Evolutionary conservation across 495 filamentous ascomycete species (phyloP).

Genomic region (Penicillium silybi): DNA sequence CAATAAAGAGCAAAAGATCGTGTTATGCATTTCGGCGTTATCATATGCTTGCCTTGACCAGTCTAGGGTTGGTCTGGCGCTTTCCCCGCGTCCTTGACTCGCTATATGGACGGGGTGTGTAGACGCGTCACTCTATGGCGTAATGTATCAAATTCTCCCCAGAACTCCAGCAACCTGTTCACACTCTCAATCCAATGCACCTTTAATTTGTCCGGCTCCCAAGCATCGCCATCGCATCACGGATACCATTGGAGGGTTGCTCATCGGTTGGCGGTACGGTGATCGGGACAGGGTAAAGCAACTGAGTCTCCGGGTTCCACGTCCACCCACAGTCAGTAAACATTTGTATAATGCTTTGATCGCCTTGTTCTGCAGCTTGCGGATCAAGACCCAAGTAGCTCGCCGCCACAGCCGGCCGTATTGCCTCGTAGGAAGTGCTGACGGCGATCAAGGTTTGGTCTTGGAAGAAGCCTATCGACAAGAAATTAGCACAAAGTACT

Average conservation of each 20-base stretch:
- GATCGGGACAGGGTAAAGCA: slow-evolving; percentile 39
- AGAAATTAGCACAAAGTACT: slow-evolving; percentile 1
- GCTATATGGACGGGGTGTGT: neutral
- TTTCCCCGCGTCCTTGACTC: slow-evolving; percentile 3
- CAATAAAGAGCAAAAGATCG: slow-evolving; percentile 44
- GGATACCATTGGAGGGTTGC: slow-evolving; percentile 24
- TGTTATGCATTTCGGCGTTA: slow-evolving; percentile 37
- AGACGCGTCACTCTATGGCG: slow-evolving; percentile 2
- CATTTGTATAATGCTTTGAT: slow-evolving; percentile 32
- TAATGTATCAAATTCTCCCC: neutral
- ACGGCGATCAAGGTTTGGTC: slow-evolving; percentile 45
- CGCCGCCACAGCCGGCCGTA: slow-evolving; percentile 42
- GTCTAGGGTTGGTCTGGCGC: slow-evolving; percentile 3
- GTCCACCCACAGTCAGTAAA: slow-evolving; percentile 44
- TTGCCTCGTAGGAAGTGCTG: slow-evolving; percentile 47
- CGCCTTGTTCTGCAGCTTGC: slow-evolving; percentile 24
- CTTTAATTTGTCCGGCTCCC: slow-evolving; percentile 24
- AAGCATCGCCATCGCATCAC: slow-evolving; percentile 33
- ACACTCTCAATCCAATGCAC: neutral
- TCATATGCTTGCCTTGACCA: slow-evolving; percentile 5
- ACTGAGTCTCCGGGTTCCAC: slow-evolving; percentile 36
- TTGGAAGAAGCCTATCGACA: slow-evolving; percentile 39
- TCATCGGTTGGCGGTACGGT: slow-evolving; percentile 23
- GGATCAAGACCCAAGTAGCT: slow-evolving; percentile 44
- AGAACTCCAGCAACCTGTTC: neutral